Base-by-base conservation (phyloP, 495 filamentous ascomycete genomes). In the Margaritispora aquatica region DNA sequence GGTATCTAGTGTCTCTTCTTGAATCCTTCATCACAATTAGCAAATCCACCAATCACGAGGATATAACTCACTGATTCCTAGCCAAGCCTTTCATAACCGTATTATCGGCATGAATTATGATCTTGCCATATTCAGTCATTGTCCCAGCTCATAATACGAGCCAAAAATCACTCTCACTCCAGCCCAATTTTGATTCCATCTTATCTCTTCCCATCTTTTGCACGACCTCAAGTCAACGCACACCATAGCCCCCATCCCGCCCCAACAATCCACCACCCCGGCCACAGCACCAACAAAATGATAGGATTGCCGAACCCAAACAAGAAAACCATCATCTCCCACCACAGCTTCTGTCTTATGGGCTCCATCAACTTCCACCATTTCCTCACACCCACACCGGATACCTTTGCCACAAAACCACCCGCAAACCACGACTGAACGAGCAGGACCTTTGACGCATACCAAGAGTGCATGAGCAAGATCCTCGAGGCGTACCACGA, bases 201-300 rank as follows among this genome's bases (percentile, higher is more conserved):
- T n/a, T n/a, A n/a, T n/a, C n/a, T n/a, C n/a, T n/a, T n/a, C n/a
- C n/a, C n/a, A n/a, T n/a, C n/a, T n/a, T n/a, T n/a, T n/a, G n/a
- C n/a, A n/a, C n/a, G n/a, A n/a, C n/a, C n/a, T n/a, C n/a, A n/a
- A n/a, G n/a, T n/a, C n/a, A n/a, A n/a, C n/a, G n/a, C n/a, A n/a
- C n/a, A n/a, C n/a, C n/a, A n/a, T n/a, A n/a, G n/a, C 51, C 60
- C 48, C 31, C 47, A 22, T 26, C 38, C 55, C 1, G 38, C 51
- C 11, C 55, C 64, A 27, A 66, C 20, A 7, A 66, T 53, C 11
- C 63, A 26, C 64, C 64, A 66, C 10, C 64, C 64, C 4, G 64
- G 64, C 64, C 64, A 66, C 38, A 66, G 59, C 24, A 66, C 36
- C 13, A 63, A 9, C 2, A 66, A 27, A 2, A 66, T 19, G 1